Percentiles rank a stretch among this genome's conserved stretches.
These are phyloP conservation scores for Ustilago crameri DNA, from an alignment of 1,284 basidiomycete species.

Conservation along the genomic window DNA sequence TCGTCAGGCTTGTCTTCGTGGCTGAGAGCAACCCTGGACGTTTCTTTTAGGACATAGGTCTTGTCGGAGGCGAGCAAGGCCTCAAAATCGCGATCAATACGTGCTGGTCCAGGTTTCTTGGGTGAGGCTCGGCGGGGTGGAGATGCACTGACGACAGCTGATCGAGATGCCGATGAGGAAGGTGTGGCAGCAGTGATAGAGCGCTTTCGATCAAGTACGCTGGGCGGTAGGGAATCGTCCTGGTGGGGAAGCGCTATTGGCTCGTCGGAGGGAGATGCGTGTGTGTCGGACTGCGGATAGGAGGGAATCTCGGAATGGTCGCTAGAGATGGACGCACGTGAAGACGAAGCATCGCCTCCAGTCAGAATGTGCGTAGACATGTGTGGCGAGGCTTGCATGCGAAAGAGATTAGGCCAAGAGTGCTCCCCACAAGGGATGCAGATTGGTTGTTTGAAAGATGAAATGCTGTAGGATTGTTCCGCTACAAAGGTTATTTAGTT, in stretches of 20 bases:
- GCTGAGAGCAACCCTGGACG: slow-evolving; percentile 24
- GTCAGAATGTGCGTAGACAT: slow-evolving; percentile 26
- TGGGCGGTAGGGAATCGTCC: slow-evolving; percentile 6
- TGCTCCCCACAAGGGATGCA: background rate
- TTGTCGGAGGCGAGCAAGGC: slow-evolving; percentile 50
- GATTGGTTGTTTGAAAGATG: background rate
- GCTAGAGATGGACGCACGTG: slow-evolving; percentile 27
- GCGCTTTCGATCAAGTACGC: slow-evolving; percentile 7
- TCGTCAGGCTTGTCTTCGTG: slow-evolving; percentile 12
- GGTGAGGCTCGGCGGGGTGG: slow-evolving; percentile 18
- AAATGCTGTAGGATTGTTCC: background rate
- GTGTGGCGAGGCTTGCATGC: slow-evolving; percentile 1
- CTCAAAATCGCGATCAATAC: slow-evolving; percentile 52
- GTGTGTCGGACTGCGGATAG: slow-evolving; percentile 19
- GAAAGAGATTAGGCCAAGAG: slow-evolving; percentile 14
- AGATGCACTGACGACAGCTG: slow-evolving; percentile 9
- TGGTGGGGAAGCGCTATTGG: slow-evolving; percentile 7
- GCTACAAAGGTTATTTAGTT: no score
- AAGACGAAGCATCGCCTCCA: slow-evolving; percentile 13
- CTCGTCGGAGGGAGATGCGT: slow-evolving; percentile 14
- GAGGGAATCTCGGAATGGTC: slow-evolving; percentile 39
- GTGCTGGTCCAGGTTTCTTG: slow-evolving; percentile 22
- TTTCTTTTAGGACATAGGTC: slow-evolving; percentile 49
- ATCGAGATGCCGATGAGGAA: slow-evolving; percentile 19
- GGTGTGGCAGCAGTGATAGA: slow-evolving; percentile 25